Evolutionary conservation across 2,329 filamentous ascomycete species (phyloP), one percentile per base, ranked within the genome.

Genomic region (Cercospora citrullina): DNA sequence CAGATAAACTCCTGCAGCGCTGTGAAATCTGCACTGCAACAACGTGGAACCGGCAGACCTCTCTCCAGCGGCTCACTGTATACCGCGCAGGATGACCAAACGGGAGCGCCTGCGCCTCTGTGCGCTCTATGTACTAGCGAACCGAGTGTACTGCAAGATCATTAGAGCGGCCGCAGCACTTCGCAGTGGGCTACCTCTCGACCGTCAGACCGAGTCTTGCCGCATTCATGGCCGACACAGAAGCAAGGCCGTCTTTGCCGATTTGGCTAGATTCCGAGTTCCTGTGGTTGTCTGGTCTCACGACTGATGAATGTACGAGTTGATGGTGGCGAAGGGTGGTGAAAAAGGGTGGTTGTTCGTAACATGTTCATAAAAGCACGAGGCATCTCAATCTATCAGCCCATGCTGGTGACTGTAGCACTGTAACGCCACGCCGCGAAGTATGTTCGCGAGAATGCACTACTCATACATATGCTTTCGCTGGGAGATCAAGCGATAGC

Each of bases 321-420:
- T 55, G 48, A 26, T n/a, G 12, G 23, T 5, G 48, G n/a, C 3
- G 23, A n/a, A 30, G 6, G 48, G 16, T 28, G 23, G 16, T 16
- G 21, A 30, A 26, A 28, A 28, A 28, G 21, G 12, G 23, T 55
- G 12, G 12, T 55, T 26, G 6, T 55, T 55, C 48, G 48, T 55
- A 55, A 55, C 48, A 55, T 55, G 48, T 28, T 55, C 48, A 55
- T 55, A 14, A 55, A 55, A 55, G 23, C 48, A 55, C 48, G 48
- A 55, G 45, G 48, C 48, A 28, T 55, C 14, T 55, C 23, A n/a
- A n/a, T 30, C 48, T 28, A 55, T 55, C 48, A 55, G 48, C 48
- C 48, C 48, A 55, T 55, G 48, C 48, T 30, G 48, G 48, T 55
- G 48, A 28, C 48, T 55, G 48, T 55, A 18, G 21, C 23, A 55